These are phyloP conservation scores for Omphalotus guepiniiformis DNA, from an alignment of 768 basidiomycete species.

Conservation along the genomic window DNA sequence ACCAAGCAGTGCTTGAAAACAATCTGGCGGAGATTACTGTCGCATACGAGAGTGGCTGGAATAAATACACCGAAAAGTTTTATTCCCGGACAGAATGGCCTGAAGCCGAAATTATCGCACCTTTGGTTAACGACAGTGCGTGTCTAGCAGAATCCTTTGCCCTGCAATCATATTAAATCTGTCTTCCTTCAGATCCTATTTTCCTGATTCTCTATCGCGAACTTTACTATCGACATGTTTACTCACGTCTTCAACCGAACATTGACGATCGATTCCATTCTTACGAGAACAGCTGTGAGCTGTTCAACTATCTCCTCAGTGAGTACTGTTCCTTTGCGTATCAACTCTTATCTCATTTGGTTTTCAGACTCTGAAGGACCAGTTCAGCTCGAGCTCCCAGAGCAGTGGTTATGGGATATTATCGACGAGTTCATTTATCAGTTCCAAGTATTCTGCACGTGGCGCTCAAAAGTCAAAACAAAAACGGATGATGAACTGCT, in stretches of 20 bases:
- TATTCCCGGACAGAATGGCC: slow-evolving; percentile 96
- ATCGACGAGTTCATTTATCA: slow-evolving; percentile 98
- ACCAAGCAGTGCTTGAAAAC: slow-evolving; percentile 87
- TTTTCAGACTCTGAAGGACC: slow-evolving; percentile 85
- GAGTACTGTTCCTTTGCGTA: slow-evolving; percentile 22
- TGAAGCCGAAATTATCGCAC: slow-evolving; percentile 92
- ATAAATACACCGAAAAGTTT: slow-evolving; percentile 93
- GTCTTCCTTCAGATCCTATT: slow-evolving; percentile 64
- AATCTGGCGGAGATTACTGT: slow-evolving; percentile 88
- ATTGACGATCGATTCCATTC: slow-evolving; percentile 98
- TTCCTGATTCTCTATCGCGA: slow-evolving; percentile 97
- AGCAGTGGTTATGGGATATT: slow-evolving; percentile 98
- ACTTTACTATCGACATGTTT: slow-evolving; percentile 92
- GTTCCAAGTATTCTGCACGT: slow-evolving; percentile 93
- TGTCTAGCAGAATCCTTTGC: slow-evolving; percentile 1
- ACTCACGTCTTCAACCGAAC: slow-evolving; percentile 91
- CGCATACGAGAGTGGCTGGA: slow-evolving; percentile 97
- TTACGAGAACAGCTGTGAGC: slow-evolving; percentile 95
- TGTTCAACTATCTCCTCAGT: slow-evolving; percentile 98
- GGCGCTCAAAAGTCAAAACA: slow-evolving; percentile 77
- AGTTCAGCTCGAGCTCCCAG: slow-evolving; percentile 88
- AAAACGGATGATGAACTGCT: slow-evolving; percentile 89
- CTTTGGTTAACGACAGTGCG: slow-evolving; percentile 88
- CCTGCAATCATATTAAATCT: slow-evolving; percentile 4
- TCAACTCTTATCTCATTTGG: background rate